Base-by-base conservation (phyloP, 441 rosid species). In the Melastoma candidum region DNA sequence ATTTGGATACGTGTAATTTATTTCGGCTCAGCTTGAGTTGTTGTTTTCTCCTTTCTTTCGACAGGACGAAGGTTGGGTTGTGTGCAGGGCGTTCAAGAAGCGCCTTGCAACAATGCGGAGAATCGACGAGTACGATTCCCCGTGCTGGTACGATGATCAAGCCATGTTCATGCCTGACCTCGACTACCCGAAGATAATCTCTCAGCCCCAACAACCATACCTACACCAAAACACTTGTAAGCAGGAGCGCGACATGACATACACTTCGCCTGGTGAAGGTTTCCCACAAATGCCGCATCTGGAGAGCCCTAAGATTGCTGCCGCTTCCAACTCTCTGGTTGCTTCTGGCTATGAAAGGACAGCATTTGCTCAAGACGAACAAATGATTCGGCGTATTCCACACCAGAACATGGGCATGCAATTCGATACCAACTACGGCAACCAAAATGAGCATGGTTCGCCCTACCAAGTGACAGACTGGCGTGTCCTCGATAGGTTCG, bases 401-500 rank as follows among this genome's bases (percentile, higher is more conserved):
- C 22, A 17, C 2, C 44, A 59, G 9, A 43, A 48, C 54, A 11
- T 61, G 58, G 44, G 54, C 14, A 29, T 51, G 7, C 32, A 36
- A 8, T 48, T 41, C 8, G 46, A 53, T 10, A 54, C 41, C 44
- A 29, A 25, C 39, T 39, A 26, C 50, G 47, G 32, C 43, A 44
- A 46, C 45, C 22, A 13, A 11, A 26, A 41, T 13, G 48, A 54
- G 13, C 60, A 78, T 36, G 81, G 71, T n/a, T 68, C 65, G 46
- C 71, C 59, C 22, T 73, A 69, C 52, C 79, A 67, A 39, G 69
- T 64, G 41, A 71, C 65, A 13, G 68, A 63, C 7, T 56, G 79
- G 87, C 76, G 87, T n/a, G 62, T 52, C 12, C 63, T 64, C 0
- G 59, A 52, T 59, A 53, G 52, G 59, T 58, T 65, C 24, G 63